Evolutionary conservation across 2,329 filamentous ascomycete species (phyloP).

Genomic region (Fusarium multiceps): DNA sequence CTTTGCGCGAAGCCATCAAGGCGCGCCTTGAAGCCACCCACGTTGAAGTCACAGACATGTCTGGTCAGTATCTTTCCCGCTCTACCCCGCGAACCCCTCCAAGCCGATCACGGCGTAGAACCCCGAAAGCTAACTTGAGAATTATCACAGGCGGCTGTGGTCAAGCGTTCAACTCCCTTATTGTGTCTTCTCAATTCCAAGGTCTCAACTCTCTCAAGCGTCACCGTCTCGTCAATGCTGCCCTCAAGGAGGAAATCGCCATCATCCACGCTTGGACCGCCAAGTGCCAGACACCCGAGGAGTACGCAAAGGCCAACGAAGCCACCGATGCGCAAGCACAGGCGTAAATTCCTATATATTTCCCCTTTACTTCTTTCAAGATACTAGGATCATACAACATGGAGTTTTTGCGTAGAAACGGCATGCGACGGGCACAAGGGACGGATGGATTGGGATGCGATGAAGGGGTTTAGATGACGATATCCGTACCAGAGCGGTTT

Average conservation of each 20-base stretch:
- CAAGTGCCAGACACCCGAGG: constrained; percentile 90
- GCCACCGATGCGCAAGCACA: constrained; percentile 27
- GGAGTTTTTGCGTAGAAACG: constrained; percentile 19
- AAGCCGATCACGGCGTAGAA: constrained; percentile 19
- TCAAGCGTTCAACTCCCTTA: constrained; percentile 68
- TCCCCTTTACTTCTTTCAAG: background rate
- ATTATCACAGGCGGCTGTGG: constrained; percentile 65
- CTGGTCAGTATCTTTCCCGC: constrained; percentile 68
- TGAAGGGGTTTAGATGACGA: constrained; percentile 5
- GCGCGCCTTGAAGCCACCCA: constrained; percentile 78
- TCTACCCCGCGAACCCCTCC: constrained; percentile 26
- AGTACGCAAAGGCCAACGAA: constrained; percentile 71
- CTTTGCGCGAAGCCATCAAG: constrained; percentile 74
- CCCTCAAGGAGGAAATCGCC: constrained; percentile 87
- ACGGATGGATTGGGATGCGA: background rate
- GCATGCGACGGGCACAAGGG: background rate
- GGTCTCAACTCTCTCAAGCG: constrained; percentile 83
- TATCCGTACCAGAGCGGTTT: constrained; percentile 27
- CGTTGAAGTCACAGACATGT: constrained; percentile 92
- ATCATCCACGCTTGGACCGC: constrained; percentile 95
- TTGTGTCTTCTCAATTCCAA: constrained; percentile 74
- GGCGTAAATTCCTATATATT: background rate
- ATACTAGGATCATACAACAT: background rate
- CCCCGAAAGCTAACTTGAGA: constrained; percentile 11
- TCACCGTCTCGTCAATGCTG: constrained; percentile 85